Evolutionary conservation across 257 asterid species (phyloP), one percentile per base, ranked within the genome.

Genomic region (Gentiana straminea): DNA sequence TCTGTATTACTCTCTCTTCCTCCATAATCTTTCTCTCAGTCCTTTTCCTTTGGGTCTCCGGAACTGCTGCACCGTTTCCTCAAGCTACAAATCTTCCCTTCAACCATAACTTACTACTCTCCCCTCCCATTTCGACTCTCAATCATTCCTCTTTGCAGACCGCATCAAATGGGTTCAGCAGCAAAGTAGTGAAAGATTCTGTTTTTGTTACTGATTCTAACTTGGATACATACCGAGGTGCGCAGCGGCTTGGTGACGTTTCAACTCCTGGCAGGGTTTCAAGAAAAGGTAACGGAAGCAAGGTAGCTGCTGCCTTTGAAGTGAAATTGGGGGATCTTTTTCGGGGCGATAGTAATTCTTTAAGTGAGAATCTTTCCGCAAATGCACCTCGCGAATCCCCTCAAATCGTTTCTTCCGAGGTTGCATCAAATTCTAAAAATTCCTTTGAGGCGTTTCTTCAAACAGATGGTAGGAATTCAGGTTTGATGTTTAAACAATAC

Each of bases 21-120:
- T 80, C 81, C 48, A 1, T 76, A 15, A 46, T 82, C 60, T 75
- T 76, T 59, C 73, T 86, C 47, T 55, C 78, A 4, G 64, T 79
- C 62, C 72, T 76, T 68, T 80, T 75, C 68, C 64, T 72, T 32
- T 89, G 89, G 88, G 76, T 79, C 57, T 13, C 74, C 61, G 78
- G 72, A 51, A 34, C 77, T 55, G 56, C 68, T 64, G 73, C 84
- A 55, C 41, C 74, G 1, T 32, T 68, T 36, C 69, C 49, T 35
- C 70, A 63, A 13, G 67, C 68, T 51, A 54, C 79, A 50, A 75
- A 66, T 62, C 57, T 85, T 49, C 74, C 37, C 37, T 73, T 69
- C 73, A 64, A 65, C 53, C 38, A 41, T 7, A 61, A 63, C 8
- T 10, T 10, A 41, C 46, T 24, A 24, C 46, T 41, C 9, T 41